phyloP scores from a whole-genome alignment of 768 basidiomycete species.

The Jaapia argillacea region DNA sequence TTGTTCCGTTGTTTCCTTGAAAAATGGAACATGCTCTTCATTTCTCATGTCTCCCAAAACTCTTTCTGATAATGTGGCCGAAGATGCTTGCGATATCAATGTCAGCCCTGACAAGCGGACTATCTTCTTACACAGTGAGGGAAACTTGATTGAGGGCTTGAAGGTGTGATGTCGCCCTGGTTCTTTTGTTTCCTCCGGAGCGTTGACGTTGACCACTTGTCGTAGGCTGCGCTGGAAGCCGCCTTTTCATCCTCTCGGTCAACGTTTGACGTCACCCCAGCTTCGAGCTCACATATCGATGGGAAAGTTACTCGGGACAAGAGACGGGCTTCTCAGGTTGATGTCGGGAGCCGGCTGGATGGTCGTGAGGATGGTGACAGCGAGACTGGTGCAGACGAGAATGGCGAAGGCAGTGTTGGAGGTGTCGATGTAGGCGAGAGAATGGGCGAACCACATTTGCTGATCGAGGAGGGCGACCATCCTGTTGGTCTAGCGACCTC shows the following conservation, averaged over 20 bases:
- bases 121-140: constrained; percentile 83
- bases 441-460: too few species aligned
- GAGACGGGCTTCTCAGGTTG: neutral
- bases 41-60: too few species aligned
- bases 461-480: too few species aligned
- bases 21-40: too few species aligned
- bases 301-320: neutral
- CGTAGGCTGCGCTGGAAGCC: constrained; percentile 55
- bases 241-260: constrained; percentile 63
- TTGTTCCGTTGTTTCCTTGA: too few species aligned
- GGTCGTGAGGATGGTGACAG: too few species aligned
- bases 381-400: constrained; percentile 1
- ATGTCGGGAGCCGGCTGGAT: too few species aligned
- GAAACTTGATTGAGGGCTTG: constrained; percentile 63
- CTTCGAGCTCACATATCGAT: too few species aligned
- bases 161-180: too few species aligned
- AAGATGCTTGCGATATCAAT: constrained; percentile 87
- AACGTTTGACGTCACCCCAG: constrained; percentile 59
- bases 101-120: constrained; percentile 97
- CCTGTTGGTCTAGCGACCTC: too few species aligned
- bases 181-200: neutral
- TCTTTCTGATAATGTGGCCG: neutral
- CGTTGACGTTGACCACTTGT: constrained; percentile 2
- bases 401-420: constrained; percentile 1
- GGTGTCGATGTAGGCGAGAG: neutral